Percentiles rank a stretch among this genome's conserved stretches.
Evolutionary conservation across 2,329 filamentous ascomycete species (phyloP).

Genomic region (Alternaria postmessia): DNA sequence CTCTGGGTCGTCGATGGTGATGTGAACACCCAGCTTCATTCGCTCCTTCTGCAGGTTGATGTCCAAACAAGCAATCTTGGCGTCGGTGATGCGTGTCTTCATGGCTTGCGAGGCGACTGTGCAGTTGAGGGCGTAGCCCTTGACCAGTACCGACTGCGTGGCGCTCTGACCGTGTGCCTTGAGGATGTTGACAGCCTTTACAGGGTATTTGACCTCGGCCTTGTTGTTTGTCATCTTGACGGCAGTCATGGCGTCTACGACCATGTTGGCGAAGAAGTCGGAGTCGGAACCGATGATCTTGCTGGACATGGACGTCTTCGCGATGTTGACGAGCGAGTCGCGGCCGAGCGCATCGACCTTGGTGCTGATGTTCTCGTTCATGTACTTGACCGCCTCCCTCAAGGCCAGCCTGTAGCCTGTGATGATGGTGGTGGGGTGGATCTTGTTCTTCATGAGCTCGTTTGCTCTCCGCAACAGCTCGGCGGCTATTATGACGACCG

Average conservation of each 20-base stretch:
- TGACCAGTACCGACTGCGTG: slow-evolving; percentile 87
- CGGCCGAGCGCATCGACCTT: slow-evolving; percentile 92
- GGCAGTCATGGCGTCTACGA: slow-evolving; percentile 92
- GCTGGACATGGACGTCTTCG: slow-evolving; percentile 98
- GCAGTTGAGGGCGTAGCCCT: slow-evolving; percentile 98
- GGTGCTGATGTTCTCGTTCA: slow-evolving; percentile 97
- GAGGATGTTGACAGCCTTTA: slow-evolving; percentile 98
- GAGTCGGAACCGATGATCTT: slow-evolving; percentile 97
- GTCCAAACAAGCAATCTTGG: slow-evolving; percentile 95
- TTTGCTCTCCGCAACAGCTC: slow-evolving; percentile 93
- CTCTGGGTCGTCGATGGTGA: slow-evolving; percentile 95
- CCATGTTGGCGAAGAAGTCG: slow-evolving; percentile 97
- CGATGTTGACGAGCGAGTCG: slow-evolving; percentile 91
- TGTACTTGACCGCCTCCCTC: slow-evolving; percentile 96
- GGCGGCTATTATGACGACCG: slow-evolving; percentile 94
- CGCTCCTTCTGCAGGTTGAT: slow-evolving; percentile 99
- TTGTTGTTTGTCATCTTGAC: slow-evolving; percentile 93
- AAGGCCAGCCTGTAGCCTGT: slow-evolving; percentile 96
- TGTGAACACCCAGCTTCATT: slow-evolving; percentile 99
- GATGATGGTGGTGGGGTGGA: slow-evolving; percentile 99
- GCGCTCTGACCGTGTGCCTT: slow-evolving; percentile 97
- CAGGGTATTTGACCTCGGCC: slow-evolving; percentile 93
- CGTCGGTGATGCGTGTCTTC: slow-evolving; percentile 89
- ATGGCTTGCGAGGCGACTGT: slow-evolving; percentile 98
- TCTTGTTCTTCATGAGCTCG: slow-evolving; percentile 99